Evolutionary conservation across 331 rosid species (phyloP).

Genomic region (Spiraea crenata): DNA sequence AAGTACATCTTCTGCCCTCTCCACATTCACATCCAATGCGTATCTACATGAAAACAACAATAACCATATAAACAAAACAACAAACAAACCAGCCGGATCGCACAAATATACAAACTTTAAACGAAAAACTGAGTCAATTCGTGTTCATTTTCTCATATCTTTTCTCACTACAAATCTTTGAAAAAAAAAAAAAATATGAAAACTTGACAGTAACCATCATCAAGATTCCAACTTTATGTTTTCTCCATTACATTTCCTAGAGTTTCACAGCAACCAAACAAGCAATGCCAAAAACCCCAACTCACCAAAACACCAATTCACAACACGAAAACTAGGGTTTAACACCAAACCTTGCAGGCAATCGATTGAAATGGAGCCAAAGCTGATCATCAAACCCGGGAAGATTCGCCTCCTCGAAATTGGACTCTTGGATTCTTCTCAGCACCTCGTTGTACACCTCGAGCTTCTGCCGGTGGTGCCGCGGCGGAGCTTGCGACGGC

Average conservation of each 20-base stretch:
- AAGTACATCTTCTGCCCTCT: constrained; percentile 97
- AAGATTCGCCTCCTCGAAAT: constrained; percentile 63
- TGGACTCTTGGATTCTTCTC: constrained; percentile 65
- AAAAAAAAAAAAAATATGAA: constrained; percentile 4
- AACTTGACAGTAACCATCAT: neutral
- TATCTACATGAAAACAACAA: constrained; percentile 58
- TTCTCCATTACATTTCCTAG: neutral
- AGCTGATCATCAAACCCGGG: constrained; percentile 91
- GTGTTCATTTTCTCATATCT: neutral
- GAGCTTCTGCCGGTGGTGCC: constrained; percentile 68
- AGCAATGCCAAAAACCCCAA: constrained; percentile 5
- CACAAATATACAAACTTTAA: neutral
- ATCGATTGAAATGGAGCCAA: constrained; percentile 95
- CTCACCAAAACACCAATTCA: neutral
- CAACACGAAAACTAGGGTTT: constrained; percentile 12
- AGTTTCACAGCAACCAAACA: constrained; percentile 6
- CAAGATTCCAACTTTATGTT: constrained; percentile 3
- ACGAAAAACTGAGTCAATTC: neutral
- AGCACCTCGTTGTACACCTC: constrained; percentile 90
- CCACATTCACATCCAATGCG: constrained; percentile 96
- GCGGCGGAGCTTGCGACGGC: constrained; percentile 52
- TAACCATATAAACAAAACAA: constrained; percentile 30
- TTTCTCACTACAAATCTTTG: neutral
- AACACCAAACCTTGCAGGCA: constrained; percentile 72
- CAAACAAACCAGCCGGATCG: constrained; percentile 15